Evolutionary conservation across 805 yeast species (phyloP), one percentile per base, ranked within the genome.

Genomic region (Torulaspora quercuum): DNA sequence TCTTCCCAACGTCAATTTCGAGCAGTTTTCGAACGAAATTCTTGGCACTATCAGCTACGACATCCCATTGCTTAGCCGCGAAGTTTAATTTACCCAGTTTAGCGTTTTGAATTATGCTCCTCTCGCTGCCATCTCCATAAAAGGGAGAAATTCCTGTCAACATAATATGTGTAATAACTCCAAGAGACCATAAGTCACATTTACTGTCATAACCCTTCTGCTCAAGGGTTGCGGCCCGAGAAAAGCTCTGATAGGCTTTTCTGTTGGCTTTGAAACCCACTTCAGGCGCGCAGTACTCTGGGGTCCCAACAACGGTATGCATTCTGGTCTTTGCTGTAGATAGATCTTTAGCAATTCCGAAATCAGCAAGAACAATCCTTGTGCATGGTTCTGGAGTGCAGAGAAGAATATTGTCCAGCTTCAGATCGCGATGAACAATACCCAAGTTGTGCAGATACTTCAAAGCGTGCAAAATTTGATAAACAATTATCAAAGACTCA

Each of bases 281-380:
- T 48, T 80, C 87, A 0, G 88, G 88, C 1, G 88, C 87, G 39
- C 79, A 71, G 49, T 80, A 80, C 51, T 80, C 87, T 0, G 81
- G 78, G 0, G 87, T 80, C 2, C 81, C 81, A 1, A 73, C 79
- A 0, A 73, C 64, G 0, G 80, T 70, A 25, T 63, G 65, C 66
- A 73, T 68, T 37, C 77, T 56, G 39, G 63, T 50, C 17, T 41
- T 57, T 2, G 60, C 52, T 6, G 49, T 40, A 5, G 54, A 44
- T 12, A 53, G 25, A 10, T 58, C 50, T 46, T 65, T 69, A 2
- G 77, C 74, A 25, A 72, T 70, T 0, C 89, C 89, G 59, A 82
- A 82, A 59, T 82, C 90, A 7, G 84, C 83, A 15, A 82, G 52
- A 2, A 77, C 70, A 24, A 82, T 57, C 42, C 70, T 68, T 0